phyloP scores from a whole-genome alignment of 75 land plant species.

The Selaginella moellendorffii region DNA sequence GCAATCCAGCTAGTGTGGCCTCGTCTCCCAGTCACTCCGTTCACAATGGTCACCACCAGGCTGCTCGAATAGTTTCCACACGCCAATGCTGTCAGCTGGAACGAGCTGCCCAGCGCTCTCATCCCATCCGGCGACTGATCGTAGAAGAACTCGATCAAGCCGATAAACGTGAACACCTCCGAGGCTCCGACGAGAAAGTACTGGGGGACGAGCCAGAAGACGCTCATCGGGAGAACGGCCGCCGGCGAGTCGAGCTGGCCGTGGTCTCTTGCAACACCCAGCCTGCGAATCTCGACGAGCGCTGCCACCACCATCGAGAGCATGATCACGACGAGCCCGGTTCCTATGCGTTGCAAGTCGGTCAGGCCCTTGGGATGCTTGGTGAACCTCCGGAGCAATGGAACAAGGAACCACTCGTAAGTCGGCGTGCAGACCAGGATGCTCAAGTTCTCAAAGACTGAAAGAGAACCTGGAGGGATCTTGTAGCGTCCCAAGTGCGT shows the following conservation, averaged over 20 bases:
- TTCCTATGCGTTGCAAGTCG: not conserved
- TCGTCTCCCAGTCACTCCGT: not conserved
- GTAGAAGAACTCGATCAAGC: not conserved
- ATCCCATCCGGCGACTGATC: not conserved
- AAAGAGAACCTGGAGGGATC: not conserved
- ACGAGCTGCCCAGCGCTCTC: not conserved
- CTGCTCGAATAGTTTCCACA: not conserved
- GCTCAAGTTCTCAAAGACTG: not conserved
- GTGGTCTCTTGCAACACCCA: not conserved
- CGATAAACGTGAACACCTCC: not conserved
- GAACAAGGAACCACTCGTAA: not conserved
- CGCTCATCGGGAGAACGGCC: not conserved
- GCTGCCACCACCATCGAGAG: not conserved
- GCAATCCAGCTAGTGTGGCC: not conserved
- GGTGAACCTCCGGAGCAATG: not conserved
- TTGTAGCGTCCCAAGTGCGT: not conserved
- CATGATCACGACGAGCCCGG: not conserved
- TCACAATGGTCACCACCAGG: not conserved
- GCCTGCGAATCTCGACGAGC: not conserved
- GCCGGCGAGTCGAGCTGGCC: not conserved
- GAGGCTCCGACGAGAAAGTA: not conserved
- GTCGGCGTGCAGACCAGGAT: not conserved
- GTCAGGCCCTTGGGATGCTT: not conserved
- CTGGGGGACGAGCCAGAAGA: not conserved
- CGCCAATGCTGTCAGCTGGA: not conserved